Percentiles rank a stretch among this genome's conserved stretches.
Evolutionary conservation across 2,329 filamentous ascomycete species (phyloP).

Genomic region (Tolypocladium album): DNA sequence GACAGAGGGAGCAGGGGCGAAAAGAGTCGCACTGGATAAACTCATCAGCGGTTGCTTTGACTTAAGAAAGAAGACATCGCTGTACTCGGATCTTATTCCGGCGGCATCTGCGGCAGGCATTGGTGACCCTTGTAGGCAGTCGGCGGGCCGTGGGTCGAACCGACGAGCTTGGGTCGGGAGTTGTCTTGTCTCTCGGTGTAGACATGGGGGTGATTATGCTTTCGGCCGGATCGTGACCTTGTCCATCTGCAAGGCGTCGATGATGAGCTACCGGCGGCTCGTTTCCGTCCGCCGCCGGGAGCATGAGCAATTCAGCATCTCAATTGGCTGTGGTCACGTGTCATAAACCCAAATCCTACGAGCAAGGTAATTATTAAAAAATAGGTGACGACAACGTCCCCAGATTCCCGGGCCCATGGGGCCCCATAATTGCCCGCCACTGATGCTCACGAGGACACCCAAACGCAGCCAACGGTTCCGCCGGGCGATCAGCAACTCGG

Average conservation of each 20-base stretch:
- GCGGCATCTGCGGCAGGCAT: slow-evolving; percentile 1
- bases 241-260: neutral
- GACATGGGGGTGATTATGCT: neutral
- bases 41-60: neutral
- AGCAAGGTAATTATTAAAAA: too few relatives aligned
- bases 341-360: neutral
- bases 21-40: neutral
- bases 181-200: neutral
- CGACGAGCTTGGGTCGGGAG: neutral
- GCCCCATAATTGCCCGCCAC: too few relatives aligned
- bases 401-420: neutral
- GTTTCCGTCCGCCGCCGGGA: neutral
- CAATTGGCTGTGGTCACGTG: neutral
- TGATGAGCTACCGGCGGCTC: neutral
- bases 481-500: neutral
- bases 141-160: neutral
- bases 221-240: neutral
- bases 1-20: slow-evolving; percentile 1
- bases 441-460: too few relatives aligned
- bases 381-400: neutral
- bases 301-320: neutral
- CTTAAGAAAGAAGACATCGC: neutral
- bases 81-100: neutral
- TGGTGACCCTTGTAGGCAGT: slow-evolving; percentile 1
- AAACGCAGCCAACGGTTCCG: neutral